Base-by-base conservation (phyloP, 192 early-diverging fungal genomes). In the Phlyctochytrium arcticum region DNA sequence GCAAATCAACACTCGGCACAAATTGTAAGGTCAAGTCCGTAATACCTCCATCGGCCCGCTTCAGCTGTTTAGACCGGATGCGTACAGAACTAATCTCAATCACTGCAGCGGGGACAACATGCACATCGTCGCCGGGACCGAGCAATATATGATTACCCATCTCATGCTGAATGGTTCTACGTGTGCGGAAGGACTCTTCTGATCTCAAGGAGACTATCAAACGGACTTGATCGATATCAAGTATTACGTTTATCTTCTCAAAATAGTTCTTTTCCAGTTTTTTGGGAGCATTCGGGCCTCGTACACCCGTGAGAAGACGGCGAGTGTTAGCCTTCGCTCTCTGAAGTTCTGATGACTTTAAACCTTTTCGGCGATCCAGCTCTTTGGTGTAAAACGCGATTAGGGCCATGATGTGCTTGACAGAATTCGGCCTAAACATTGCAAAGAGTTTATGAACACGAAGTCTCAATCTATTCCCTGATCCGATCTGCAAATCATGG, bases 351-450 rank as follows among this genome's bases (percentile, higher is more conserved):
- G 70, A 55, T 19, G 80, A 75, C 62, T 84, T 87, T 50, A 75
- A 61, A 32, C 74, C 65, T 36, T 78, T 86, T 15, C 81, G 68
- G 36, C 82, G 66, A 24, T 82, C 80, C 36, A 93, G 75, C 48
- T 89, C 87, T 5, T 78, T 76, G 6, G 76, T 77, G 61, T 88
- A 92, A 62, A 83, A 90, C 23, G 85, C 62, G 26, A 80, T 78
- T 19, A 87, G 63, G 35, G 89, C 89, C 6, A 81, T 72, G 8
- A 90, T 63, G 50, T 78, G 79, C 10, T 82, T 81, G 5, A 91
- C 50, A 0, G 89, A 85, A 54, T 74, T 81, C 2, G 89, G 88
- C 36, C 89, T 88, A 84, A 91, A 80, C 6, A 91, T 75, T 0
- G 85, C 87, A 56, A 87, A 84, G 21, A 88, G 68, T 57, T 87